These are phyloP conservation scores for Rhizopus sp. DNA, from an alignment of 371 early-diverging fungal genomes.

Conservation along the genomic window DNA sequence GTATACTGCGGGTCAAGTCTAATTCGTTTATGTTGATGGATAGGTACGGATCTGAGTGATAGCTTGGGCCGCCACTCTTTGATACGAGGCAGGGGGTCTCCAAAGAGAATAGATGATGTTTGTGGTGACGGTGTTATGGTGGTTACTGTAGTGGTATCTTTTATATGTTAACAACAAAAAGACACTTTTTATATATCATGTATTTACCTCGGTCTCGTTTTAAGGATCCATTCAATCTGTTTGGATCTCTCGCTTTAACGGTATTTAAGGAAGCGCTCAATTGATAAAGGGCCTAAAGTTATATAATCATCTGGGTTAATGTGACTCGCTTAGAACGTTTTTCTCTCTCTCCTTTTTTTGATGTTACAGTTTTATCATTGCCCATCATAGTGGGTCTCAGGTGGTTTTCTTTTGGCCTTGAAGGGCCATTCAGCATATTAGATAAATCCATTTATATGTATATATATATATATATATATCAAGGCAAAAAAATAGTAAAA, in stretches of 20 bases:
- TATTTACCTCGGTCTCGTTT: background rate
- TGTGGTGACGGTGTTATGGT: background rate
- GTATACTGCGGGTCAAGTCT: background rate
- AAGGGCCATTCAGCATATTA: slow-evolving; percentile 27
- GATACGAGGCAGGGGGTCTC: background rate
- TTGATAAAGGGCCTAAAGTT: background rate
- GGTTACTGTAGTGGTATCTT: background rate
- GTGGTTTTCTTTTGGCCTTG: background rate
- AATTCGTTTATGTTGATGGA: slow-evolving; percentile 4
- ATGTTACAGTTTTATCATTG: slow-evolving; percentile 1
- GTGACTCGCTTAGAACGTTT: background rate
- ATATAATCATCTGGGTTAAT: background rate
- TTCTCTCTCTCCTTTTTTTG: background rate
- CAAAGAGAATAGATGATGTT: background rate
- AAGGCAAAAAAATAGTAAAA: too few relatives aligned
- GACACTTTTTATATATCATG: background rate
- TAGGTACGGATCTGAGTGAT: slow-evolving; percentile 24
- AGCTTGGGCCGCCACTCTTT: slow-evolving; percentile 29
- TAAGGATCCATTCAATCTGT: background rate
- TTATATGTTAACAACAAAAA: background rate
- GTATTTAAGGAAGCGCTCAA: background rate
- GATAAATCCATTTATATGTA: slow-evolving; percentile 28
- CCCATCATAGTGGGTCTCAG: background rate
- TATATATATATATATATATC: too few relatives aligned
- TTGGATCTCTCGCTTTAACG: background rate